phyloP scores from a whole-genome alignment of 257 asterid species.

The Ajuga chamaepitys region DNA sequence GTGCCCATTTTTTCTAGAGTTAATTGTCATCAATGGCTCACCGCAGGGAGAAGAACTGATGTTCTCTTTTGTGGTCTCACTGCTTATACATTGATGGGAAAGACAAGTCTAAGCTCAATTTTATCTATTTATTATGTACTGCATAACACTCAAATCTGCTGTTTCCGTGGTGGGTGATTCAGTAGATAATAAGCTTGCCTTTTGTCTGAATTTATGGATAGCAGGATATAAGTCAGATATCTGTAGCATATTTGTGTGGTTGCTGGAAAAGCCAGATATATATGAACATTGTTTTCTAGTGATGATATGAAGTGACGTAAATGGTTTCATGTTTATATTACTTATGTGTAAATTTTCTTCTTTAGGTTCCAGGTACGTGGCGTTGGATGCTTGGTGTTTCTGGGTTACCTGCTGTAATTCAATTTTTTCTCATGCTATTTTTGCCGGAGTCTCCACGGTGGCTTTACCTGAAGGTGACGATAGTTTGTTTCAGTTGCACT shows the following conservation, averaged over 20 bases:
- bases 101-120: not conserved
- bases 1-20: not conserved
- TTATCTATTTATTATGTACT: not conserved
- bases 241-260: not conserved
- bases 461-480: slow-evolving; percentile 75
- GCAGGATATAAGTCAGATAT: not conserved
- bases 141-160: not conserved
- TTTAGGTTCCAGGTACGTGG: slow-evolving; percentile 96
- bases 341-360: slow-evolving; percentile 4
- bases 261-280: not conserved
- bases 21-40: not conserved
- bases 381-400: slow-evolving; percentile 99
- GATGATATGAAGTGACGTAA: not conserved
- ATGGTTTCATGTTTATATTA: not conserved
- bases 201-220: not conserved
- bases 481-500: slow-evolving; percentile 10
- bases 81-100: not conserved
- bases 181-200: not conserved
- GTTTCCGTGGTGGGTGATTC: not conserved
- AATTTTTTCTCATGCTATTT: slow-evolving; percentile 72
- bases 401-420: slow-evolving; percentile 72
- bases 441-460: slow-evolving; percentile 97
- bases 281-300: not conserved
- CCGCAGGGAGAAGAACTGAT: not conserved
- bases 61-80: not conserved